Conservation (phyloP, 257 asterid species). For the Apocynum venetum region DNA sequence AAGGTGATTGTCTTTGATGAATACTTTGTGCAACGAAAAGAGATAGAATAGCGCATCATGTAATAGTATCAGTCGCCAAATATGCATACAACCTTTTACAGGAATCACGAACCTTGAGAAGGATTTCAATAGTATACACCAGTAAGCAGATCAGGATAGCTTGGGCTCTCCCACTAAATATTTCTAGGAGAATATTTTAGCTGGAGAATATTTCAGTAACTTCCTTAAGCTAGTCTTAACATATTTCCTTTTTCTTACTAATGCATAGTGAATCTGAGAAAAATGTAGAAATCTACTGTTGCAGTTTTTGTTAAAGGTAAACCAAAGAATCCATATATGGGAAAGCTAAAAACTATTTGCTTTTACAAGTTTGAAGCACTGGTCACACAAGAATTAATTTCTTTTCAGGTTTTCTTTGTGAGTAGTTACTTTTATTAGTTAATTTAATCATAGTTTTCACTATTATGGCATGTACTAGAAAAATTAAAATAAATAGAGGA, state of each 20-base stretch:
- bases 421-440: neutral
- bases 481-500: neutral
- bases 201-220: neutral
- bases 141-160: neutral
- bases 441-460: neutral
- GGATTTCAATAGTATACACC: neutral
- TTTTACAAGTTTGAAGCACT: neutral
- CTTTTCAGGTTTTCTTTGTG: neutral
- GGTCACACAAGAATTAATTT: neutral
- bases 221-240: neutral
- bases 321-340: neutral
- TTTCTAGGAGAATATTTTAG: neutral
- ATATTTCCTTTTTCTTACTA: neutral
- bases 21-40: slow-evolving; percentile 2
- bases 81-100: neutral
- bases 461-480: neutral
- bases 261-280: neutral
- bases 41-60: neutral
- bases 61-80: neutral
- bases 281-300: neutral
- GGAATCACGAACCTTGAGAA: neutral
- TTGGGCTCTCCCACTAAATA: neutral
- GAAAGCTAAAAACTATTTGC: neutral
- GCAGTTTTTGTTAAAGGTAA: neutral
- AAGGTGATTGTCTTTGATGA: neutral